phyloP scores from a whole-genome alignment of 768 basidiomycete species.

The Russula earlei region DNA sequence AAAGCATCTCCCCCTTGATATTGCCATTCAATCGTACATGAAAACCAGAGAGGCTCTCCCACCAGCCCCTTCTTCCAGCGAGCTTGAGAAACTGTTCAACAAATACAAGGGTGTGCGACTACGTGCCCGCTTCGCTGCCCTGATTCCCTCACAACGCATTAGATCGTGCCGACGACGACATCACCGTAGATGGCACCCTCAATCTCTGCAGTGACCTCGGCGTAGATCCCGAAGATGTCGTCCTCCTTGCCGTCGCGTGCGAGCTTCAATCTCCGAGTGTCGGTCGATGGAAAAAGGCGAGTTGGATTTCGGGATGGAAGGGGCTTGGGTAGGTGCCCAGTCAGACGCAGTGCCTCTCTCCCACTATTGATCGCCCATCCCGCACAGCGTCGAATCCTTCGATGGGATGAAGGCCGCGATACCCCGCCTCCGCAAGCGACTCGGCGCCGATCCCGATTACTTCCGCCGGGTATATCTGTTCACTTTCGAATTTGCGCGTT shows the following conservation, averaged over 20 bases:
- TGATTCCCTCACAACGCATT: background rate
- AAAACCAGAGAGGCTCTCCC: constrained; percentile 35
- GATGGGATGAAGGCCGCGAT: constrained; percentile 49
- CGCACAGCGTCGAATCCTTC: constrained; percentile 55
- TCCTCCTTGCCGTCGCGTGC: constrained; percentile 71
- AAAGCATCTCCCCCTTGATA: constrained; percentile 58
- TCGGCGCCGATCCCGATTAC: constrained; percentile 56
- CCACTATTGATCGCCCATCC: background rate
- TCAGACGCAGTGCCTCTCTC: background rate
- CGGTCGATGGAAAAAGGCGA: constrained; percentile 59
- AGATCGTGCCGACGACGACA: constrained; percentile 55
- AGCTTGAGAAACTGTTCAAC: constrained; percentile 34
- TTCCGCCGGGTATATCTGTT: constrained; percentile 72
- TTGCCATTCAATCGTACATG: constrained; percentile 67
- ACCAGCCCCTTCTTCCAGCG: constrained; percentile 24
- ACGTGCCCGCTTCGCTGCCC: background rate
- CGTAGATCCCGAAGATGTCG: constrained; percentile 72
- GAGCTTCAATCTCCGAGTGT: constrained; percentile 69
- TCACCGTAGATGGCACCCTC: constrained; percentile 74
- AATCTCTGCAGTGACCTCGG: constrained; percentile 59
- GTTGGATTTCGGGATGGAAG: constrained; percentile 81
- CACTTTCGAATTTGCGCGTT: constrained; percentile 72
- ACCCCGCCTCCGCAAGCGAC: constrained; percentile 43
- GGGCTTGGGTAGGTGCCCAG: constrained; percentile 43
- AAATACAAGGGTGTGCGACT: constrained; percentile 33